Base-by-base conservation (phyloP, 2,329 filamentous ascomycete genomes). In the Sporothrix sp. region DNA sequence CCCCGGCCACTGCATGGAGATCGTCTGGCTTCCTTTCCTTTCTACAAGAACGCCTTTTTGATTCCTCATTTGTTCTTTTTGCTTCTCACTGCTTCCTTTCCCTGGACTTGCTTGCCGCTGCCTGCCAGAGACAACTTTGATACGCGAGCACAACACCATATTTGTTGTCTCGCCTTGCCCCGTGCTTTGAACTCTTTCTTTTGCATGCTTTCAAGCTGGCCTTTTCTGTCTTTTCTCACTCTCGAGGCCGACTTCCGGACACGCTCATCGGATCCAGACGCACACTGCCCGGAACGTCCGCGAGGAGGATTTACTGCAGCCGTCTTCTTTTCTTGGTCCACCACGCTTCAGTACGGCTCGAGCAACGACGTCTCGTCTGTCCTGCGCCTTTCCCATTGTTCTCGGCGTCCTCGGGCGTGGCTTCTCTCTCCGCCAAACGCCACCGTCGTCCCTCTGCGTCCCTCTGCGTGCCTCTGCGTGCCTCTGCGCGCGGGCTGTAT, bases 321-420 rank as follows among this genome's bases (percentile, higher is more conserved):
- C 25, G 25, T 5, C 25, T 28, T 5, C n/a, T n/a, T 56, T 49
- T 50, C 54, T 52, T 50, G 55, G 51, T 57, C 57, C 56, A 53
- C 55, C 57, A 56, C 55, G 52, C 58, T 54, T 50, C 33, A 25
- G 16, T 14, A 28, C 48, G 45, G 42, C 45, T 30, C 42, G 49
- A 56, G 25, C 44, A 38, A 51, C 18, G 11, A 50, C 48, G 45
- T 54, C 52, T 52, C 53, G 53, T 33, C 47, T 51, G 48, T 50
- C 39, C 33, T 50, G 33, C 30, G 21, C 48, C 42, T 23, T 4
- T 16, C 38, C 40, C 45, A 23, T 32, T 47, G 39, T 9, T 16
- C 47, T 43, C 42, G 25, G 18, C 32, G 10, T 20, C 35, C 14
- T 21, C 5, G 7, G n/a, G 13, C 30, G 32, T n/a, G n/a, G n/a